Base-by-base conservation (phyloP, 2,329 filamentous ascomycete genomes). In the Xylariaceae sp. region DNA sequence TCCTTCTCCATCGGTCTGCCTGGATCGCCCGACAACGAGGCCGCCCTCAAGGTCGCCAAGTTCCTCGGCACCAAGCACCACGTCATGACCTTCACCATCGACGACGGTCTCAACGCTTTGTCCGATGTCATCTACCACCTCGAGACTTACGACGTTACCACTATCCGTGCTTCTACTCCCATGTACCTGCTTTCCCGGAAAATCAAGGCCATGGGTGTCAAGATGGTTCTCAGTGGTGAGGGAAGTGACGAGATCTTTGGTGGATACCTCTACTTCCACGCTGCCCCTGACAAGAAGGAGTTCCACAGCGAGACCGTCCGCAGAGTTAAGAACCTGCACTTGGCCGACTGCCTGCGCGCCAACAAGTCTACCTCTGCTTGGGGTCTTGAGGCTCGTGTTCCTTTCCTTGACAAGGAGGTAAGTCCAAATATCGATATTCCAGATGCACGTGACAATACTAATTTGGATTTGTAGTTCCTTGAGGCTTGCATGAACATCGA, bases 281-380 rank as follows among this genome's bases (percentile, higher is more conserved):
- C 88, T 62, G 94, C 94, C 1, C 94, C 94, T 18, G 83, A 91
- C 81, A 93, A 89, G 80, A 85, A 89, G 69, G 88, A 86, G n/a
- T 95, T 99, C 82, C 94, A 99, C 79, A 86, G 89, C 73, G 94
- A 99, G 81, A 96, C 91, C 23, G 88, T 99, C 53, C 87, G 90
- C 67, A 88, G 94, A 65, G 89, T 99, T 69, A 95, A 97, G 85
- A 93, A 97, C 85, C 81, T 99, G 67, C 94, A 99, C 73, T 79
- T 96, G 65, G 86, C 92, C n/a, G 94, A 99, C 76, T 97, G 94
- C 77, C 82, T 99, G 70, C 88, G 94, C 69, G 94, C 94, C 75
- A 99, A 99, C 88, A 99, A 99, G 82, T 97, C 93, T 44, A 99
- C 94, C 15, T 92, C 91, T 5, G 94, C 94, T 4, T 99, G 94